phyloP scores from a whole-genome alignment of 306 rosid species.

The Trifolium dubium region DNA sequence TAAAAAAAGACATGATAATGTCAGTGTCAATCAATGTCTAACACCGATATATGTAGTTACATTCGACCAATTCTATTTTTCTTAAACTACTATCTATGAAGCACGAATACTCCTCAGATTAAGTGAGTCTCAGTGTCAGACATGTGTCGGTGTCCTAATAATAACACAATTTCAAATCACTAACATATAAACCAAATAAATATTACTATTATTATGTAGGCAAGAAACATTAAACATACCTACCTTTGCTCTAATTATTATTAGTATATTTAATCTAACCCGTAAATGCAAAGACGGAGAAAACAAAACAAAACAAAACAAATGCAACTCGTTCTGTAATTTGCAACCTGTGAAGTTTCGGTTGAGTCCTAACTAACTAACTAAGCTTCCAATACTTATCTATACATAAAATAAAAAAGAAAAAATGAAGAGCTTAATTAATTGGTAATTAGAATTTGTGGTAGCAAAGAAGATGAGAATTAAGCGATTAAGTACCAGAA shows the following conservation, averaged over 20 bases:
- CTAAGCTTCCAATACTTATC: not conserved
- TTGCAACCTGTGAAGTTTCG: too few species aligned
- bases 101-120: too few species aligned
- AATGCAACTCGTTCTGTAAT: not conserved
- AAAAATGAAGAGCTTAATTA: not conserved
- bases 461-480: not conserved
- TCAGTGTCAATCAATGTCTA: too few species aligned
- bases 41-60: too few species aligned
- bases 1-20: not conserved
- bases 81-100: too few species aligned
- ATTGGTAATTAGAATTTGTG: constrained; percentile 7
- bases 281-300: not conserved
- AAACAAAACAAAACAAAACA: not conserved
- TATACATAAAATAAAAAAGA: not conserved
- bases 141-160: not conserved
- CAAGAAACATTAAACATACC: too few species aligned
- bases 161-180: not conserved
- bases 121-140: too few species aligned
- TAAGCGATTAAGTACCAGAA: not conserved
- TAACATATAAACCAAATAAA: not conserved
- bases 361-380: not conserved
- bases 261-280: too few species aligned
- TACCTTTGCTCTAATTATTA: not conserved
- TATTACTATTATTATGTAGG: too few species aligned
- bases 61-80: too few species aligned